These are phyloP conservation scores for Phaeodactylum tricornutum DNA, from an alignment of 108 stramenopile species.

Conservation along the genomic window DNA sequence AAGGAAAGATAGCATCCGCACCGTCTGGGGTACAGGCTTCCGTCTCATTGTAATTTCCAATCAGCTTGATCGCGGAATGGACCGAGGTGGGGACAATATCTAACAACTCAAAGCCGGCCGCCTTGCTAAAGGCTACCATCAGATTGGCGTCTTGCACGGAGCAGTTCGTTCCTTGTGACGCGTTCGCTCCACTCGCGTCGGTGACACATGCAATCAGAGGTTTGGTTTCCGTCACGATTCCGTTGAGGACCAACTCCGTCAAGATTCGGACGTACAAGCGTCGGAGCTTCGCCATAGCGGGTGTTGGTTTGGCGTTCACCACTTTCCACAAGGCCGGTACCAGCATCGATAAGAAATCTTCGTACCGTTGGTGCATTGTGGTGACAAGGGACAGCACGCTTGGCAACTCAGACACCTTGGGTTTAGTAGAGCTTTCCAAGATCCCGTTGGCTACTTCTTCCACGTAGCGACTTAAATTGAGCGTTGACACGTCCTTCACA, in stretches of 20 bases:
- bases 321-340: slow-evolving; percentile 34
- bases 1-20: not conserved
- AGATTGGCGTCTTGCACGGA: slow-evolving; percentile 68
- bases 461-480: slow-evolving; percentile 90
- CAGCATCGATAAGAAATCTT: slow-evolving; percentile 36
- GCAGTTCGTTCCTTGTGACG: slow-evolving; percentile 9
- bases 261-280: slow-evolving; percentile 56
- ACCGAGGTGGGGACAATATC: slow-evolving; percentile 38
- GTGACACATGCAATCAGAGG: slow-evolving; percentile 50
- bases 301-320: slow-evolving; percentile 29
- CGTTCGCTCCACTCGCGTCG: slow-evolving; percentile 63
- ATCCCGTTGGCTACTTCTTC: slow-evolving; percentile 88
- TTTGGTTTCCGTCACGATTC: slow-evolving; percentile 50
- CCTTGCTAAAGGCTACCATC: slow-evolving; percentile 68
- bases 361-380: slow-evolving; percentile 63
- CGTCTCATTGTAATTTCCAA: slow-evolving; percentile 8
- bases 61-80: slow-evolving; percentile 9
- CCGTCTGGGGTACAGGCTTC: not conserved
- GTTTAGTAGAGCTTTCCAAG: slow-evolving; percentile 63
- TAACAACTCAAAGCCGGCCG: slow-evolving; percentile 64
- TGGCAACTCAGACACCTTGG: slow-evolving; percentile 56
- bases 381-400: slow-evolving; percentile 49
- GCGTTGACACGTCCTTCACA: slow-evolving; percentile 52
- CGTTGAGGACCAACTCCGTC: slow-evolving; percentile 60
- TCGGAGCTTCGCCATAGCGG: slow-evolving; percentile 35